Evolutionary conservation across 2,329 filamentous ascomycete genomes (phyloP).

Genomic region (Aspergillus luchuensis): DNA sequence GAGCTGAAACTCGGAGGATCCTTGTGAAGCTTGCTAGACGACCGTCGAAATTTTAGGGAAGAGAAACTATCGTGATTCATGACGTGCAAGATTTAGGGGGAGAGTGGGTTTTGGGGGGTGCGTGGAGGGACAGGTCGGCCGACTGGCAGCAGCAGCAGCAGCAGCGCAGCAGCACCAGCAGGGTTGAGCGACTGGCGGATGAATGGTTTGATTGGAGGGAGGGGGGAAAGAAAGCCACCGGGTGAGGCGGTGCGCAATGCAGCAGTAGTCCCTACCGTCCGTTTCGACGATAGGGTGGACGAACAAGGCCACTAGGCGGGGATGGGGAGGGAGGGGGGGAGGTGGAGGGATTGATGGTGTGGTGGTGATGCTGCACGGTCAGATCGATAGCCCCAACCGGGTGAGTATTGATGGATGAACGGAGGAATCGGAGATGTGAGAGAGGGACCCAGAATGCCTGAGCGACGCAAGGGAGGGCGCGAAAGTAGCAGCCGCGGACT

Average conservation of each 20-base stretch:
- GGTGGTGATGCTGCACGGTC: slow-evolving; percentile 22
- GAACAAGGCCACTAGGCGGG: slow-evolving; percentile 6
- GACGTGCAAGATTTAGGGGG: slow-evolving; percentile 34
- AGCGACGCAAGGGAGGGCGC: slow-evolving; percentile 26
- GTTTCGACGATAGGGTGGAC: slow-evolving; percentile 16
- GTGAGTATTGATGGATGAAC: slow-evolving; percentile 15
- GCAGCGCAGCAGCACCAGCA: not conserved
- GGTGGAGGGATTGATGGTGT: slow-evolving; percentile 1
- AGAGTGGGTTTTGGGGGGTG: slow-evolving; percentile 29
- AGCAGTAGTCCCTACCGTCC: slow-evolving; percentile 20
- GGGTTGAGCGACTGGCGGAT: slow-evolving; percentile 15
- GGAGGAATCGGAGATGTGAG: slow-evolving; percentile 22
- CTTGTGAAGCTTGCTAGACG: slow-evolving; percentile 49
- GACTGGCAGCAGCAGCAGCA: slow-evolving; percentile 18
- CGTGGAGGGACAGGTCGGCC: slow-evolving; percentile 25
- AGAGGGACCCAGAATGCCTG: slow-evolving; percentile 22
- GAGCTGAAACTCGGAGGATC: slow-evolving; percentile 46
- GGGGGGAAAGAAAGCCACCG: slow-evolving; percentile 25
- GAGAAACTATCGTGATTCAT: slow-evolving; percentile 43
- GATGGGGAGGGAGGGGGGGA: not conserved
- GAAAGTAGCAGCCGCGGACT: slow-evolving; percentile 24
- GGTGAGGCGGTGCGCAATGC: slow-evolving; percentile 29
- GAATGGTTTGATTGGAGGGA: slow-evolving; percentile 27
- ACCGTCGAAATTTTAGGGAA: slow-evolving; percentile 42
- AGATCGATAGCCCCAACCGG: slow-evolving; percentile 19